A percentile compares a stretch with the other conserved stretches of the same genome.
phyloP scores from a whole-genome alignment of 352 stramenopile species.

The Plasmopara viticola region DNA sequence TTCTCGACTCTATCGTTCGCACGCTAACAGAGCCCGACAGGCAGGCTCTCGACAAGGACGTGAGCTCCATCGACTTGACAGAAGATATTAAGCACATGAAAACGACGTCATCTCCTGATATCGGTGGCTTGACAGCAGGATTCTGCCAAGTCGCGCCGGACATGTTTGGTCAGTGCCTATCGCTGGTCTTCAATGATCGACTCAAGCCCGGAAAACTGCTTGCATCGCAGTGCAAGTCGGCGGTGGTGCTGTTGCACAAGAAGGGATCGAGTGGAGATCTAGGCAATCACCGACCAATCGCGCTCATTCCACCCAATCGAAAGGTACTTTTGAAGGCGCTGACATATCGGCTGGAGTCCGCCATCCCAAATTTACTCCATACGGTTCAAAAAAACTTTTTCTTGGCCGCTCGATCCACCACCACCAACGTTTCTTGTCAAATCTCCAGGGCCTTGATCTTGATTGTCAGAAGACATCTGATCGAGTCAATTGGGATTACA shows the following conservation, averaged over 20 bases:
- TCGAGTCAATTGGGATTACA: constrained; percentile 1
- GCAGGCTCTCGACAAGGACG: too few relatives aligned
- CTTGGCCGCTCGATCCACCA: neutral
- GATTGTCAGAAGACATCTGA: neutral
- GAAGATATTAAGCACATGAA: too few relatives aligned
- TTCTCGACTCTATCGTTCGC: too few relatives aligned
- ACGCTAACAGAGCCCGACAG: too few relatives aligned
- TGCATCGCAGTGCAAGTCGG: neutral
- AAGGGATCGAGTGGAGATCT: neutral
- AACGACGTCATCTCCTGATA: too few relatives aligned
- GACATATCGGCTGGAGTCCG: neutral
- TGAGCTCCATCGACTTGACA: too few relatives aligned
- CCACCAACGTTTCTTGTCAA: neutral
- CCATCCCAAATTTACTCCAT: neutral
- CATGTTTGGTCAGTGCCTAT: neutral
- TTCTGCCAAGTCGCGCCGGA: too few relatives aligned
- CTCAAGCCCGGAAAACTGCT: neutral
- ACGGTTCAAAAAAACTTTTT: neutral
- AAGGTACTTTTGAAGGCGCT: neutral
- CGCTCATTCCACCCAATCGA: neutral
- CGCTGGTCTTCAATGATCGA: neutral
- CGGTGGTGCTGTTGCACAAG: neutral
- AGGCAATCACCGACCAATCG: neutral
- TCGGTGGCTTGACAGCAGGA: too few relatives aligned
- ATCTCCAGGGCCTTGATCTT: neutral